Percentiles rank a stretch among this genome's conserved stretches.
phyloP scores from a whole-genome alignment of 345 rosid genomes.

The Pugionium cornutum region DNA sequence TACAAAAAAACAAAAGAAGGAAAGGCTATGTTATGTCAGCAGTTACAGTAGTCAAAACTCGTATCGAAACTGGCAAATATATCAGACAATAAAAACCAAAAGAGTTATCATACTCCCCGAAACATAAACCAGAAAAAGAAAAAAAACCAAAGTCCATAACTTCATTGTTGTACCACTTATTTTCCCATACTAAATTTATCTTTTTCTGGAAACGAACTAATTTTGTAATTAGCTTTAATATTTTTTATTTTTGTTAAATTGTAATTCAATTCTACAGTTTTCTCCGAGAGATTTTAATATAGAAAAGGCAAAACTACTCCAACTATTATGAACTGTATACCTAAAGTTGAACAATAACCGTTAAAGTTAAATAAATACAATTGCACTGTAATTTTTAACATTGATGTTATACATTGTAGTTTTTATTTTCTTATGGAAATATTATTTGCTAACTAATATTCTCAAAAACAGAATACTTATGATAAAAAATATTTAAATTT shows the following conservation, averaged over 20 bases:
- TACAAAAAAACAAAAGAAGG: slow-evolving; percentile 29
- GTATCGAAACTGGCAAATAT: slow-evolving; percentile 35
- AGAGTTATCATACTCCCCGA: slow-evolving; percentile 40
- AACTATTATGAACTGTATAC: not conserved
- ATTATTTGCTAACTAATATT: no score
- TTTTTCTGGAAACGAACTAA: slow-evolving; percentile 12
- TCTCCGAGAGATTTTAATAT: not conserved
- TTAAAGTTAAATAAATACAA: not conserved
- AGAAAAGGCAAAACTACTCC: not conserved
- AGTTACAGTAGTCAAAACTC: slow-evolving; percentile 37
- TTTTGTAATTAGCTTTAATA: not conserved
- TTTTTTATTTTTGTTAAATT: no score
- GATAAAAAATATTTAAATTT: not conserved
- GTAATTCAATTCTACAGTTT: slow-evolving; percentile 5
- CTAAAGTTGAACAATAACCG: not conserved
- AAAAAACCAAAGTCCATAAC: slow-evolving; percentile 22
- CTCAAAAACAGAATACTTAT: no score
- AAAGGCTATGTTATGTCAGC: slow-evolving; percentile 37
- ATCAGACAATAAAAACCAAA: slow-evolving; percentile 38
- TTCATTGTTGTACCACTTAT: slow-evolving; percentile 28
- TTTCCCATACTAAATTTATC: slow-evolving; percentile 13
- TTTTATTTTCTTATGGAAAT: not conserved
- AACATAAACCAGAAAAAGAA: slow-evolving; percentile 24
- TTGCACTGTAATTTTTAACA: slow-evolving; percentile 10
- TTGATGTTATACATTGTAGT: not conserved